These are phyloP conservation scores for Polymyxa betae DNA, from an alignment of 208 protist species.

Conservation along the genomic window DNA sequence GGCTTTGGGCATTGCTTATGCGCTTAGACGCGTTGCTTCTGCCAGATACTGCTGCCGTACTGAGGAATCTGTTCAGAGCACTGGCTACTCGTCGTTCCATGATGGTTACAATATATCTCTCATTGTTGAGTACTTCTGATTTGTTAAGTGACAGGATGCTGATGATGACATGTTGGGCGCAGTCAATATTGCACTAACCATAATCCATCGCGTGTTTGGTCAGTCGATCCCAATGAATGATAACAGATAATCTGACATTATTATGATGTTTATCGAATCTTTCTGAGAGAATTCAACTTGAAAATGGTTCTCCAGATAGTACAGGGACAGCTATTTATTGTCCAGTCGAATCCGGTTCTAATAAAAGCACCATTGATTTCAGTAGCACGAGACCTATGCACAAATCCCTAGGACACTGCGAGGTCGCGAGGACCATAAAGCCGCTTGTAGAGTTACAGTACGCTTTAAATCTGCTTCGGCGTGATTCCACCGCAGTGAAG, in stretches of 20 bases:
- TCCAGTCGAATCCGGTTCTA: too few species aligned
- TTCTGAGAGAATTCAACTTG: too few species aligned
- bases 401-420: too few species aligned
- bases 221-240: conserved; percentile 45
- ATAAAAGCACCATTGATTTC: too few species aligned
- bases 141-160: not conserved
- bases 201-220: not conserved
- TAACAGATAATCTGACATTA: not conserved
- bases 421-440: too few species aligned
- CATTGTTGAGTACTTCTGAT: not conserved
- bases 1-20: not conserved
- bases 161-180: not conserved
- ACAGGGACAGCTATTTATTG: too few species aligned
- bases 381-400: too few species aligned
- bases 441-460: too few species aligned
- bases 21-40: not conserved
- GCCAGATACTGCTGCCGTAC: not conserved
- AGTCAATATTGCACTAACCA: conserved; percentile 16
- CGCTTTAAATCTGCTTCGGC: too few species aligned
- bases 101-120: not conserved
- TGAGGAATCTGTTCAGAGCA: not conserved
- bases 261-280: too few species aligned
- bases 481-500: too few species aligned
- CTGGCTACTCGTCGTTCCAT: not conserved
- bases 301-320: too few species aligned